Conservation (phyloP, 139 green algal genomes). For the Helicosporidium sp. region DNA sequence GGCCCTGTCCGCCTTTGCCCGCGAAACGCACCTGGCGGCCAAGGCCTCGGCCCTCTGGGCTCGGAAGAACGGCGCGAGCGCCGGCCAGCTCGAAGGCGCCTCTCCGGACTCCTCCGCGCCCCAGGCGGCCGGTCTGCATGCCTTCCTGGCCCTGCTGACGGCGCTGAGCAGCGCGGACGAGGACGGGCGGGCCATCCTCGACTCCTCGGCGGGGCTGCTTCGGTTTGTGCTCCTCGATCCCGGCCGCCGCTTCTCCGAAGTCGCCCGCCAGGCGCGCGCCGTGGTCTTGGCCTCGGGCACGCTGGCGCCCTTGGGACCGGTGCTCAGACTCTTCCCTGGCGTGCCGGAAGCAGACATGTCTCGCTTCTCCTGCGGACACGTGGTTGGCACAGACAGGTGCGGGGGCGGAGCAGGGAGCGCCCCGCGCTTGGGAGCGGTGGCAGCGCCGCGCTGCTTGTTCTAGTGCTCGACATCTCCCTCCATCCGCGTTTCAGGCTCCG, state of each 20-base stretch:
- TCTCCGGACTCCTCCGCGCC: too few relatives aligned
- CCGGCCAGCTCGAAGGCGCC: too few relatives aligned
- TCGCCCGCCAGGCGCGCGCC: slow-evolving; percentile 19
- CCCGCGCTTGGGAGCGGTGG: too few relatives aligned
- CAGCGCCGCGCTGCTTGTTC: background rate
- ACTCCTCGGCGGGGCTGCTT: slow-evolving; percentile 3
- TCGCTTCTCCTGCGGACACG: slow-evolving; percentile 70
- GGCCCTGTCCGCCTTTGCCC: too few relatives aligned
- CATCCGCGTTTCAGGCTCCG: slow-evolving; percentile 7
- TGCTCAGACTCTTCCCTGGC: slow-evolving; percentile 38
- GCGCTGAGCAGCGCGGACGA: slow-evolving; percentile 56
- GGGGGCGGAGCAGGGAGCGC: background rate
- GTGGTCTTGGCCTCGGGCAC: slow-evolving; percentile 83
- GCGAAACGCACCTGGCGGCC: too few relatives aligned
- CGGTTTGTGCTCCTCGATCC: slow-evolving; percentile 8
- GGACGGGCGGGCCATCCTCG: slow-evolving; percentile 67
- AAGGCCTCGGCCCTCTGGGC: too few relatives aligned
- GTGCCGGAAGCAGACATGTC: slow-evolving; percentile 14
- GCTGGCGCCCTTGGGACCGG: slow-evolving; percentile 42
- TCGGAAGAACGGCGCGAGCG: too few relatives aligned
- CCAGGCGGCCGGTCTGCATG: too few relatives aligned
- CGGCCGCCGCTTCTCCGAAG: background rate
- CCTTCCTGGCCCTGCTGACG: slow-evolving; percentile 35
- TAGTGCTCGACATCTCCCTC: background rate
- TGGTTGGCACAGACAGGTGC: slow-evolving; percentile 32